Evolutionary conservation across 169 alveolate species (phyloP).

Genomic region (Eimeria falciformis): DNA sequence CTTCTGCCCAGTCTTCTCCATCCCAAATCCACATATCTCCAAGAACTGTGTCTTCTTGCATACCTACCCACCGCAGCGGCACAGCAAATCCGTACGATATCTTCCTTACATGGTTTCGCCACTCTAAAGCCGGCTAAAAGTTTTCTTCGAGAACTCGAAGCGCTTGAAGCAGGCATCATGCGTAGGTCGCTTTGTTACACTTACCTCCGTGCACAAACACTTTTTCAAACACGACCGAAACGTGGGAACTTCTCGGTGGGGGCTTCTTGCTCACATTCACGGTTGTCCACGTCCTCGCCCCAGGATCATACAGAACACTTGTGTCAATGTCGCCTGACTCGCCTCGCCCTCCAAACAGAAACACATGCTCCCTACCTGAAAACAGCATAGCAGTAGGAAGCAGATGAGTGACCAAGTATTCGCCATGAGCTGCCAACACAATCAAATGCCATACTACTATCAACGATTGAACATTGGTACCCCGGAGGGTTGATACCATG

Average conservation of each 20-base stretch:
- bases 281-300: conserved; percentile 66
- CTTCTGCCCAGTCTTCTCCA: conserved; percentile 65
- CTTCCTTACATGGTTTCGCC: neutral
- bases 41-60: conserved; percentile 50
- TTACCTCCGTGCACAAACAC: conserved; percentile 71
- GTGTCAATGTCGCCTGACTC: conserved; percentile 23
- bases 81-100: neutral
- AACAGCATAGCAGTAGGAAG: neutral
- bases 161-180: no score
- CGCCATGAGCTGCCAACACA: no score
- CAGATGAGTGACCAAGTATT: no score
- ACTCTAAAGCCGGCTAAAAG: no score
- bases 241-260: conserved; percentile 50
- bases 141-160: no score
- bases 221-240: conserved; percentile 48
- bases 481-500: no score
- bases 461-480: no score
- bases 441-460: no score
- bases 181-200: neutral
- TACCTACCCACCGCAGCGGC: no score
- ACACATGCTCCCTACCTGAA: conserved; percentile 67
- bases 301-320: conserved; percentile 40
- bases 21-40: conserved; percentile 74
- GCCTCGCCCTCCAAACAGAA: conserved; percentile 64
- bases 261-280: conserved; percentile 44